phyloP scores from a whole-genome alignment of 805 yeast genomes.

The Saccharomycopsis amapae region DNA sequence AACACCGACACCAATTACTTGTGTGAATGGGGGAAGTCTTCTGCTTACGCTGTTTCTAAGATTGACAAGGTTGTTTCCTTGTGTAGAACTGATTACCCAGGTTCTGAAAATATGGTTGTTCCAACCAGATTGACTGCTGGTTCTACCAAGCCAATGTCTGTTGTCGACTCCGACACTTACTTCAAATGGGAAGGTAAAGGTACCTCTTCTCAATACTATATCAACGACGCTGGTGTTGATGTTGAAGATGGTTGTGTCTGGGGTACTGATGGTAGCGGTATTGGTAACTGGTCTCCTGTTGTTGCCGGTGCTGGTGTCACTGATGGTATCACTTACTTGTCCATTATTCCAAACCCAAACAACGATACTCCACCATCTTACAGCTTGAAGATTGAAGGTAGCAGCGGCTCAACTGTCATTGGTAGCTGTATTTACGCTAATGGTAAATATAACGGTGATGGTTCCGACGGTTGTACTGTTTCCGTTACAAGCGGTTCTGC shows the following conservation, averaged over 20 bases:
- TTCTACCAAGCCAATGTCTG: slow-evolving; percentile 55
- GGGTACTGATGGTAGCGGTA: slow-evolving; percentile 72
- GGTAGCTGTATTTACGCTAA: slow-evolving; percentile 77
- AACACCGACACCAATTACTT: slow-evolving; percentile 59
- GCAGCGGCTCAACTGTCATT: slow-evolving; percentile 43
- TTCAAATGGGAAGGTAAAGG: slow-evolving; percentile 72
- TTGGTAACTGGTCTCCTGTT: slow-evolving; percentile 98
- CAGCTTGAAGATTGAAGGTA: slow-evolving; percentile 72
- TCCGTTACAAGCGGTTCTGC: slow-evolving; percentile 55
- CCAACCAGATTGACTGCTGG: slow-evolving; percentile 83
- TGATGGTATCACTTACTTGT: slow-evolving; percentile 68
- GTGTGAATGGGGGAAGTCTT: slow-evolving; percentile 79
- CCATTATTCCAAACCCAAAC: slow-evolving; percentile 94
- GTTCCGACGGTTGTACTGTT: slow-evolving; percentile 71
- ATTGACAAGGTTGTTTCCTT: slow-evolving; percentile 66
- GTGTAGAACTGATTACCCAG: slow-evolving; percentile 99
- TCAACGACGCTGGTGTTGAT: slow-evolving; percentile 91
- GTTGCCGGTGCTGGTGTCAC: slow-evolving; percentile 88
- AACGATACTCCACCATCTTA: slow-evolving; percentile 60
- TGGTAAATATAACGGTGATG: slow-evolving; percentile 62
- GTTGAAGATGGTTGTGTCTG: slow-evolving; percentile 89
- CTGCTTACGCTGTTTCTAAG: slow-evolving; percentile 63
- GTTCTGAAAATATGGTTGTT: slow-evolving; percentile 95
- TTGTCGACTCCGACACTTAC: slow-evolving; percentile 71
- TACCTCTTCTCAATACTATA: slow-evolving; percentile 95